Conservation (phyloP, 257 asterid species). For the Ehretia macrophylla region DNA sequence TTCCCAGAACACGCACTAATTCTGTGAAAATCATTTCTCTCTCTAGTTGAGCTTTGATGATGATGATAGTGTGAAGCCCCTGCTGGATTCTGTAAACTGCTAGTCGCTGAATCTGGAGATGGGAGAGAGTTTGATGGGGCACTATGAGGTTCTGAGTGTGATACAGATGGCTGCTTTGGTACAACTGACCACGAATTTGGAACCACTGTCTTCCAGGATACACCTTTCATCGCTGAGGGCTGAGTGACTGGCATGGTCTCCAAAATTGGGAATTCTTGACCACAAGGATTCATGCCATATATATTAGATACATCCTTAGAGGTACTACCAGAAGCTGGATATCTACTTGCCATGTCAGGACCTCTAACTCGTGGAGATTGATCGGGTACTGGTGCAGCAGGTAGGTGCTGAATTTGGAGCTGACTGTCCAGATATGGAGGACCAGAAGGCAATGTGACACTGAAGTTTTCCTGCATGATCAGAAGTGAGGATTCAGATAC, state of each 20-base stretch:
- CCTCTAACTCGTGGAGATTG: slow-evolving; percentile 14
- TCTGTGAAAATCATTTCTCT: slow-evolving; percentile 19
- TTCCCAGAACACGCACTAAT: slow-evolving; percentile 8
- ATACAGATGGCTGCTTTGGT: slow-evolving; percentile 17
- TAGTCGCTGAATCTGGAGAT: slow-evolving; percentile 36
- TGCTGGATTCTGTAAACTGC: slow-evolving; percentile 25
- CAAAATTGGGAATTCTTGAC: slow-evolving; percentile 17
- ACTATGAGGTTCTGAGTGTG: slow-evolving; percentile 20
- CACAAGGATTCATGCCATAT: slow-evolving; percentile 3
- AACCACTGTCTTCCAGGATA: slow-evolving; percentile 16
- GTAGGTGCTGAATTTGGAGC: slow-evolving; percentile 22
- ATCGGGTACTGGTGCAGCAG: slow-evolving; percentile 20
- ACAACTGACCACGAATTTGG: slow-evolving; percentile 20
- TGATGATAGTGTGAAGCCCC: slow-evolving; percentile 26
- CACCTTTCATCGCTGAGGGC: slow-evolving; percentile 16
- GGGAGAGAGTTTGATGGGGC: slow-evolving; percentile 23
- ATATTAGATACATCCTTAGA: slow-evolving; percentile 19
- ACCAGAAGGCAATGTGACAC: slow-evolving; percentile 26
- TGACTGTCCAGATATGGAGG: slow-evolving; percentile 22
- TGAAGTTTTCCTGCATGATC: slow-evolving; percentile 42
- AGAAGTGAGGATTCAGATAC: background rate
- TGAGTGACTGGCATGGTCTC: slow-evolving; percentile 22
- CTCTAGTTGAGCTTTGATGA: slow-evolving; percentile 16
- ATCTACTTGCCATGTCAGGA: slow-evolving; percentile 17
- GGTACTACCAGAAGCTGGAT: slow-evolving; percentile 20